Evolutionary conservation across 2,329 filamentous ascomycete species (phyloP).

Genomic region (Fusarium albidum): DNA sequence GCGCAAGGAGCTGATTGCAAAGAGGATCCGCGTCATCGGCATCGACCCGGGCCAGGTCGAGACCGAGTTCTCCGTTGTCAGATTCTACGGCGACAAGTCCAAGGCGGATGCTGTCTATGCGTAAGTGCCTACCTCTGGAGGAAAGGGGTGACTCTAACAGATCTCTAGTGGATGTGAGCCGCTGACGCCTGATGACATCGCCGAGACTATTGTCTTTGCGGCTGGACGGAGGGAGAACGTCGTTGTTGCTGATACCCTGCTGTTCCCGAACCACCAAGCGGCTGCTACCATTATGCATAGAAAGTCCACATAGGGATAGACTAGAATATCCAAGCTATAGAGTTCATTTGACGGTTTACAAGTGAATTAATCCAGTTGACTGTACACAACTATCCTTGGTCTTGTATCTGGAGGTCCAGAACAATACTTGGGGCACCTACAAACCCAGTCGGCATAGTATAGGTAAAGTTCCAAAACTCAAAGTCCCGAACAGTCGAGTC

Average conservation of each 20-base stretch:
- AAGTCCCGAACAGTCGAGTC: slow-evolving; percentile 47
- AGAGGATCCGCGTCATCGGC: slow-evolving; percentile 83
- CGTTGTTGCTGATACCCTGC: slow-evolving; percentile 84
- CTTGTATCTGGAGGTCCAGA: too few species aligned
- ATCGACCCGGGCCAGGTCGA: slow-evolving; percentile 94
- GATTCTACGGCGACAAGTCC: slow-evolving; percentile 86
- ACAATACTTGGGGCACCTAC: too few species aligned
- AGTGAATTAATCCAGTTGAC: too few species aligned
- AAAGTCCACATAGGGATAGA: too few species aligned
- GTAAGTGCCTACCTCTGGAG: slow-evolving; percentile 56
- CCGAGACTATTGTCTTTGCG: slow-evolving; percentile 87
- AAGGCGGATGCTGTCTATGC: slow-evolving; percentile 93
- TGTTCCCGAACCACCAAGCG: slow-evolving; percentile 94
- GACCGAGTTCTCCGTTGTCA: slow-evolving; percentile 89
- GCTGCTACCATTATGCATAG: too few species aligned
- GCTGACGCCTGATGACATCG: slow-evolving; percentile 88
- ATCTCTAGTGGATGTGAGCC: slow-evolving; percentile 75
- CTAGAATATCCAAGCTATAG: too few species aligned
- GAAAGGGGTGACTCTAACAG: not conserved
- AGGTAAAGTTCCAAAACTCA: slow-evolving; percentile 58
- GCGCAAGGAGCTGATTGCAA: slow-evolving; percentile 82
- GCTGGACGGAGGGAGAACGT: slow-evolving; percentile 89
- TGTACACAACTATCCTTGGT: too few species aligned
- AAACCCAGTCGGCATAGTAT: slow-evolving; percentile 46
- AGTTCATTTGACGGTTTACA: too few species aligned